These are phyloP conservation scores for Chloris gayana DNA, from an alignment of 176 grass and related monocot genomes.

Conservation along the genomic window DNA sequence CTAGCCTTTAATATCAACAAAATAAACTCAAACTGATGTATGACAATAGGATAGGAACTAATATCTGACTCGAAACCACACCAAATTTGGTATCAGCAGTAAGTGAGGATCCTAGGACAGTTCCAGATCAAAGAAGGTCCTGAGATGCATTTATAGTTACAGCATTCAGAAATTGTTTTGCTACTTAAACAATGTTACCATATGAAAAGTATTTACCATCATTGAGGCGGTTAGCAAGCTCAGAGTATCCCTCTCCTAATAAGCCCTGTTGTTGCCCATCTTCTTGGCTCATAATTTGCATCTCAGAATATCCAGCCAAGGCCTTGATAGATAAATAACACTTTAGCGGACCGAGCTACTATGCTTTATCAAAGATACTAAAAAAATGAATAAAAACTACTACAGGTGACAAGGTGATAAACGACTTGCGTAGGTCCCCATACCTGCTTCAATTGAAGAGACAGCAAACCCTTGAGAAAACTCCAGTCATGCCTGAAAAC, in stretches of 20 bases:
- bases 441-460: conserved; percentile 93
- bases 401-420: conserved; percentile 21
- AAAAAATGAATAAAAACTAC: conserved; percentile 2
- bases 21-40: neutral
- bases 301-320: conserved; percentile 81
- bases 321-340: conserved; percentile 53
- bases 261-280: conserved; percentile 54
- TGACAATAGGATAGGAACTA: neutral
- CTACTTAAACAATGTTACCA: conserved; percentile 20
- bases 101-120: neutral
- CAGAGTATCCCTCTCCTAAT: conserved; percentile 60
- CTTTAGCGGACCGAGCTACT: conserved; percentile 26
- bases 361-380: neutral
- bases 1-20: conserved; percentile 2
- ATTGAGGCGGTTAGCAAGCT: conserved; percentile 71
- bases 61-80: conserved; percentile 18
- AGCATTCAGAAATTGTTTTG: neutral
- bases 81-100: conserved; percentile 3
- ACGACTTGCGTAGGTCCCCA: conserved; percentile 66
- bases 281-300: conserved; percentile 30
- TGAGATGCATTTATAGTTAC: neutral
- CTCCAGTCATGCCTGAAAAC: conserved; percentile 86
- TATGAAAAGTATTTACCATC: conserved; percentile 63
- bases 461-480: conserved; percentile 75
- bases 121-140: conserved; percentile 7